These are phyloP conservation scores for Excoecaria agallocha DNA, from an alignment of 345 rosid species.

Conservation along the genomic window DNA sequence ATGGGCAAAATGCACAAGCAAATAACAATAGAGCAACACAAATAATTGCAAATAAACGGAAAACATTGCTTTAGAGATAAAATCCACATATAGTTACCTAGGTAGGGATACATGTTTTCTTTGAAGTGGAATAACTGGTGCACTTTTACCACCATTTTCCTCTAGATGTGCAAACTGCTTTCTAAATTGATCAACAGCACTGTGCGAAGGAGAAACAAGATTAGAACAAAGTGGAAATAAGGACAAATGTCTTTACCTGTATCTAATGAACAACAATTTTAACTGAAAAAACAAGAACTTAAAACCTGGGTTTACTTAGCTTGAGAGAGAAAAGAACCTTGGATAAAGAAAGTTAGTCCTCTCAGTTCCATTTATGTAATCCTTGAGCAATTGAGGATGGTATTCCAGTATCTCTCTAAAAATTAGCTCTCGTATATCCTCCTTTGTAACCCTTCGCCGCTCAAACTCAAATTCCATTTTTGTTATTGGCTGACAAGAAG, in stretches of 20 bases:
- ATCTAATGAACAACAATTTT: not conserved
- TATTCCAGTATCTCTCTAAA: slow-evolving; percentile 86
- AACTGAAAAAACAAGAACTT: not conserved
- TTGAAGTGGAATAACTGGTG: slow-evolving; percentile 62
- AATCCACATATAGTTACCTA: slow-evolving; percentile 40
- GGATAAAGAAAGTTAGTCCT: slow-evolving; percentile 89
- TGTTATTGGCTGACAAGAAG: slow-evolving; percentile 85
- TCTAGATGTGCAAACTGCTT: slow-evolving; percentile 93
- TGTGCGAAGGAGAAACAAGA: slow-evolving; percentile 30
- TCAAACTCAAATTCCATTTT: slow-evolving; percentile 99
- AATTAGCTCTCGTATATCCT: slow-evolving; percentile 81
- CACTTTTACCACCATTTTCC: slow-evolving; percentile 73
- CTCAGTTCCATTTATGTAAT: slow-evolving; percentile 79
- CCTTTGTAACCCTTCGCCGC: slow-evolving; percentile 86
- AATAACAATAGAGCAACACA: not conserved
- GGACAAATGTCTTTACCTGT: not conserved
- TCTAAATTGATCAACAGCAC: slow-evolving; percentile 89
- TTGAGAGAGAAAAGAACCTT: slow-evolving; percentile 45
- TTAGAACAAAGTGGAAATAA: slow-evolving; percentile 15
- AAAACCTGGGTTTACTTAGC: not conserved
- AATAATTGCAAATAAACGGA: slow-evolving; percentile 1
- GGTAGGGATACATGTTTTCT: slow-evolving; percentile 93
- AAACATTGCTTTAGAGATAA: not conserved
- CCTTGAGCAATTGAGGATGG: slow-evolving; percentile 91
- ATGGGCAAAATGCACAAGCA: not conserved